Conservation (phyloP, 805 yeast species). For the Teunomyces pallodes region DNA sequence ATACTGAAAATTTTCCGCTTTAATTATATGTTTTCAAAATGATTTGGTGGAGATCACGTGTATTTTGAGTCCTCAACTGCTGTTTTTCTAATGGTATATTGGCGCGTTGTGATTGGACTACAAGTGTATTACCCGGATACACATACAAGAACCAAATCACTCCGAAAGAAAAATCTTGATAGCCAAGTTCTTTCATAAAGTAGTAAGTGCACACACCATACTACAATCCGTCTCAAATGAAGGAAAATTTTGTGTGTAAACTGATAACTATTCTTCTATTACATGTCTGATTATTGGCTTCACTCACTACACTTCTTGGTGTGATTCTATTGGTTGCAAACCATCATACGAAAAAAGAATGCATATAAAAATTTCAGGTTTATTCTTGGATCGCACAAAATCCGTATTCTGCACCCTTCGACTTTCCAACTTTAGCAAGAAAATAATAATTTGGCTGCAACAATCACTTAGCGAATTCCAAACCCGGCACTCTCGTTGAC, state of each 20-base stretch:
- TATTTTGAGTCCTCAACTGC: neutral
- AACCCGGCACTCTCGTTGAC: conserved; percentile 82
- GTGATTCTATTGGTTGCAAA: neutral
- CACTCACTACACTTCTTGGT: neutral
- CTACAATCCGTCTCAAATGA: no score
- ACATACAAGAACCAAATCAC: neutral
- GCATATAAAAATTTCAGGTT: neutral
- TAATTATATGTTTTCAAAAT: conserved; percentile 4
- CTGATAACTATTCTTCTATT: neutral
- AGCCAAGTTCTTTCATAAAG: neutral
- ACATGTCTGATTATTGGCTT: no score
- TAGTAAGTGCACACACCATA: neutral
- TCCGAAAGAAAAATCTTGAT: neutral
- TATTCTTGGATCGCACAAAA: neutral
- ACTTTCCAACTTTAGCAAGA: no score
- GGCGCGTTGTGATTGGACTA: neutral
- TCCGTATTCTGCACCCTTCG: neutral
- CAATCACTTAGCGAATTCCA: conserved; percentile 56
- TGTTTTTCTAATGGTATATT: conserved; percentile 2
- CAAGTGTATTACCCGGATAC: neutral
- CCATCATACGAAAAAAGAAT: neutral
- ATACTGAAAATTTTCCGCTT: conserved; percentile 2
- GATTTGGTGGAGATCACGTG: conserved; percentile 4
- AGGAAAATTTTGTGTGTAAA: neutral
- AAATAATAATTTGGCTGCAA: neutral